Percentiles rank a stretch among this genome's conserved stretches.
phyloP scores from a whole-genome alignment of 139 green algal genomes.

The Chlorella ohadii region DNA sequence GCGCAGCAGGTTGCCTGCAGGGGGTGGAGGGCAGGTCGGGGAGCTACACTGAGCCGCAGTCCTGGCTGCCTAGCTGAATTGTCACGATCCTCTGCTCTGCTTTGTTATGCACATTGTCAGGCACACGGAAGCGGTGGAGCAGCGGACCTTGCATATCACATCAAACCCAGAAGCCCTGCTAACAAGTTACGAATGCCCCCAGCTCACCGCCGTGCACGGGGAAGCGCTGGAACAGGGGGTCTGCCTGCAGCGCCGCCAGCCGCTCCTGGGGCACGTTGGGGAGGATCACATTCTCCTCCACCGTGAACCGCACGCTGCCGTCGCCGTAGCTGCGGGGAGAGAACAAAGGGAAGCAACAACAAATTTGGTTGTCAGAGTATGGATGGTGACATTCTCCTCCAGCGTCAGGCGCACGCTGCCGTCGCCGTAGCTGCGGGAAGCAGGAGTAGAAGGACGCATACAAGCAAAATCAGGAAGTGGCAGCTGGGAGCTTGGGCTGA shows the following conservation, averaged over 20 bases:
- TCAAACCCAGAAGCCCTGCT: no score
- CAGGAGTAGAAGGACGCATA: not conserved
- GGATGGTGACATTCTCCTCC: conserved; percentile 92
- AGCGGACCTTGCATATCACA: no score
- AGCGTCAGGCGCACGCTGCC: conserved; percentile 93
- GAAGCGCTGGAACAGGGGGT: conserved; percentile 88
- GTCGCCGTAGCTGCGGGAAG: conserved; percentile 76
- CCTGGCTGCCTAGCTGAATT: no score
- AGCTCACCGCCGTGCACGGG: conserved; percentile 56
- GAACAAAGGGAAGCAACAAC: not conserved
- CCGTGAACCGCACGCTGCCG: conserved; percentile 91
- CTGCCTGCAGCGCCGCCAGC: conserved; percentile 83
- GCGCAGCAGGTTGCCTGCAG: conserved; percentile 45
- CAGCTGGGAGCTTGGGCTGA: no score
- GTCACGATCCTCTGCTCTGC: no score
- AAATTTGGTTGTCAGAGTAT: no score
- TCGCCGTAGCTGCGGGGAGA: conserved; percentile 75
- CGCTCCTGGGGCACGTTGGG: conserved; percentile 88
- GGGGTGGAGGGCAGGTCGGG: not conserved
- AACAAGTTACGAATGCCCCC: no score
- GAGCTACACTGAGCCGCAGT: no score
- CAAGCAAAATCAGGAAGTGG: no score
- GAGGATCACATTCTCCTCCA: conserved; percentile 97
- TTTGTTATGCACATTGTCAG: no score
- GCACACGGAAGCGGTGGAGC: no score